Conservation (phyloP, 495 filamentous ascomycete species). For the Penicillium coprophilum region DNA sequence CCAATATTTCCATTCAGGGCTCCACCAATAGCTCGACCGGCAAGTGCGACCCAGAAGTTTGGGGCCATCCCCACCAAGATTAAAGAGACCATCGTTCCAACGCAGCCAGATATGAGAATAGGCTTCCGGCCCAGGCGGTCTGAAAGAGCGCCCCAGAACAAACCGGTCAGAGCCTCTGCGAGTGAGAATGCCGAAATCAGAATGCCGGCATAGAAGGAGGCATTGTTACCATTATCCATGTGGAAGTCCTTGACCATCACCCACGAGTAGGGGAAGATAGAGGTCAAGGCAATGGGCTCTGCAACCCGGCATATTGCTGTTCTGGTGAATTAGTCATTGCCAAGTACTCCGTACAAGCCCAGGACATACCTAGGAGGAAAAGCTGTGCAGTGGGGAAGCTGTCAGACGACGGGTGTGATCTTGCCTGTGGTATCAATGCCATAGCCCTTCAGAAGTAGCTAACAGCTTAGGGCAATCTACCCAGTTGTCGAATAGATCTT, state of each 20-base stretch:
- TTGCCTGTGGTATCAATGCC: conserved; percentile 53
- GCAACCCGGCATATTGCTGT: conserved; percentile 74
- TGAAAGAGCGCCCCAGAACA: conserved; percentile 82
- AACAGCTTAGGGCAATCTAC: conserved; percentile 51
- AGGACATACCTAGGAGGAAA: conserved; percentile 63
- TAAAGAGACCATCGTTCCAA: conserved; percentile 76
- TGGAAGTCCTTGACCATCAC: conserved; percentile 73
- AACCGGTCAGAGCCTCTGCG: conserved; percentile 75
- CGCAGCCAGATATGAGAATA: conserved; percentile 73
- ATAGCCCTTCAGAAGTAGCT: conserved; percentile 44
- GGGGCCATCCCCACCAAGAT: conserved; percentile 78
- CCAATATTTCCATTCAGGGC: conserved; percentile 84
- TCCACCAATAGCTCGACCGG: conserved; percentile 74
- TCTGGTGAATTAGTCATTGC: conserved; percentile 19
- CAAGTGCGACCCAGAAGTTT: conserved; percentile 75
- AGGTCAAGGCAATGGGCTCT: conserved; percentile 85
- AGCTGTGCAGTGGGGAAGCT: conserved; percentile 74
- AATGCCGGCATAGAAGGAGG: conserved; percentile 80
- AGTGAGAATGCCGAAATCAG: conserved; percentile 83
- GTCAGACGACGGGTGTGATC: conserved; percentile 36
- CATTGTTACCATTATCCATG: conserved; percentile 64
- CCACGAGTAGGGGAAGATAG: conserved; percentile 87
- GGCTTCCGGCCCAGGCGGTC: conserved; percentile 84
- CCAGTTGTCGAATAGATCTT: conserved; percentile 21
- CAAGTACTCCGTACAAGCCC: background rate